Evolutionary conservation across 768 basidiomycete genomes (phyloP), one percentile per base, ranked within the genome.

Genomic region (Rhodotorula taiwanensis): DNA sequence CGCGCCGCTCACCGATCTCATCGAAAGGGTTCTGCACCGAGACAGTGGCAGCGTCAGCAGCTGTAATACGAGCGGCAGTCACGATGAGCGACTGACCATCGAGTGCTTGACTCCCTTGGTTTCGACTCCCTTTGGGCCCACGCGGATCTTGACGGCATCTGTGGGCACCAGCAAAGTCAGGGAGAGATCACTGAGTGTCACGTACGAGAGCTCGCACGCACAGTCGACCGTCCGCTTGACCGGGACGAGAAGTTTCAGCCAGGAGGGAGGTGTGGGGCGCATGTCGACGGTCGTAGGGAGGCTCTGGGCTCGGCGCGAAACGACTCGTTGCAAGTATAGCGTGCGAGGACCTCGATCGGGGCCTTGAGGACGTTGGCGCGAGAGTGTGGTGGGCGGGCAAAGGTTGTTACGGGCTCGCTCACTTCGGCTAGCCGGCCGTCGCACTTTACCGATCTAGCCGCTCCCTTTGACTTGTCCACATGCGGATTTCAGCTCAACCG

Each of bases 141-240:
- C 90, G 55, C 94, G 88, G 78, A 99, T 95, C 81, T 97, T 98
- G 77, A 77, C 78, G 53, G 63, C 56, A 30, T 65, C 59, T 58
- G 43, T 4, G 23, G 39, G 27, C n/a, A n/a, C n/a, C n/a, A 16
- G 33, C 48, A 6, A 25, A 36, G 54, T n/a, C 21, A 43, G 36
- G 31, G 13, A 20, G 8, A 9, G 5, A 34, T 28, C 34, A 34
- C 25, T 18, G 25, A 13, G 20, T 4, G n/a, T 21, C 23, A 27
- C n/a, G n/a, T n/a, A n/a, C n/a, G n/a, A n/a, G 34, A 70, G 73
- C 56, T 50, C 74, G 73, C 94, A 91, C 6, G 91, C 87, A 84
- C 89, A 99, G 79, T 98, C 95, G 55, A 99, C 87, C 55, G 88
- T 85, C 84, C 93, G 82, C 79, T 98, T 98, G 52, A 97, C 84